Conservation (phyloP, 2,329 filamentous ascomycete genomes). For the Raffaelea arxii region DNA sequence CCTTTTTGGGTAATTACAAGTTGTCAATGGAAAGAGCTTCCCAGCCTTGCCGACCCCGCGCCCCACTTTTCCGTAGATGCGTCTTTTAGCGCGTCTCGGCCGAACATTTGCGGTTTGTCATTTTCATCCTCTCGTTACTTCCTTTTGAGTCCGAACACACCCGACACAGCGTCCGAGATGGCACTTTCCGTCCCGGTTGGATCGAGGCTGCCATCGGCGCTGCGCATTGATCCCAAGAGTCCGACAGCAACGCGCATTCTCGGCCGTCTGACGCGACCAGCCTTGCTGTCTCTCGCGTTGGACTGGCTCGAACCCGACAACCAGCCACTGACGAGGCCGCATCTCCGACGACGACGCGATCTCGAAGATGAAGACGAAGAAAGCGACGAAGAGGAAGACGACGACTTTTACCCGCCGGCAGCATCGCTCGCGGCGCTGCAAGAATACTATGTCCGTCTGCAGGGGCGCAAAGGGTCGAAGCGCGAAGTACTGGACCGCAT, state of each 20-base stretch:
- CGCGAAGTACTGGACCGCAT: conserved; percentile 55
- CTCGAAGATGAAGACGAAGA: conserved; percentile 26
- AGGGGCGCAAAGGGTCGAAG: conserved; percentile 49
- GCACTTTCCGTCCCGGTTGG: conserved; percentile 61
- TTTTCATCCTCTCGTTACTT: too few relatives aligned
- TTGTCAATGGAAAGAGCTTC: too few relatives aligned
- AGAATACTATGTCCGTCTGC: conserved; percentile 52
- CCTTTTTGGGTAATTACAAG: too few relatives aligned
- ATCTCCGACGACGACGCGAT: conserved; percentile 28
- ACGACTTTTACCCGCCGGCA: conserved; percentile 60
- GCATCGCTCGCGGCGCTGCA: conserved; percentile 56
- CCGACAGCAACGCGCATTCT: conserved; percentile 57
- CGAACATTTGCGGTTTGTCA: too few relatives aligned
- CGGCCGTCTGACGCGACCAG: conserved; percentile 58
- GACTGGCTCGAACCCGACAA: conserved; percentile 68
- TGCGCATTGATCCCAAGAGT: conserved; percentile 58
- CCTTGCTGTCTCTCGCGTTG: conserved; percentile 61
- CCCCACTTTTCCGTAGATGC: too few relatives aligned
- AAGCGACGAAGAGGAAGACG: conserved; percentile 44
- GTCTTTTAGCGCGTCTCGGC: too few relatives aligned
- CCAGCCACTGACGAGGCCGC: conserved; percentile 48
- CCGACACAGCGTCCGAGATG: too few relatives aligned
- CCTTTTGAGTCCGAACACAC: too few relatives aligned
- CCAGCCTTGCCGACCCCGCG: too few relatives aligned
- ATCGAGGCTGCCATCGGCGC: conserved; percentile 59